Evolutionary conservation across 805 yeast species (phyloP), one percentile per base, ranked within the genome.

Genomic region (Yamadazyma philogaea): DNA sequence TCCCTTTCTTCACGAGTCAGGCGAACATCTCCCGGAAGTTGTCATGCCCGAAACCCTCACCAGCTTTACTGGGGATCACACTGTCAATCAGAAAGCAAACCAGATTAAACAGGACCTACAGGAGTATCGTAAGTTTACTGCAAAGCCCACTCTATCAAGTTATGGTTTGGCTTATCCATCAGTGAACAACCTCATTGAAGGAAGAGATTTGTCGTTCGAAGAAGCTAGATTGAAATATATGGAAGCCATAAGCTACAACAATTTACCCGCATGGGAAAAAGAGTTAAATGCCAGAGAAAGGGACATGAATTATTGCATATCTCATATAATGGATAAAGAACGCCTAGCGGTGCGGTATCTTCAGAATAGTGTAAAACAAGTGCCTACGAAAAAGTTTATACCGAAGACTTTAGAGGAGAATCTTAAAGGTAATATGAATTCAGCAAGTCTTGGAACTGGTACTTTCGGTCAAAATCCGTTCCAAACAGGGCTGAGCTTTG

Each of bases 311-410:
- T 60, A 59, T 34, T 72, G 79, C 45, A 44, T 72, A 1, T 43
- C 58, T 1, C 66, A 61, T 33, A 37, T 80, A 3, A 53, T 53
- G 7, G 58, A 56, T 0, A 74, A 77, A 42, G 55, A 76, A 2
- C 60, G 63, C 17, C 68, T 71, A 50, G 84, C 82, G 6, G 83
- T 82, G 0, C 64, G 84, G 37, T 81, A 72, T 54, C 55, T 74
- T n/a, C 84, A 81, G 45, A 49, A 68, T 16, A 62, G 75, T 4
- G 69, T 75, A 34, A 53, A 61, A 31, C 52, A 52, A 14, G 38
- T 26, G 3, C 37, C 41, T 37, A 59, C 45, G 6, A 55, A 61
- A 43, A 64, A 63, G 7, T 65, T 64, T 44, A 52, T 65, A n/a
- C 59, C 59, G 11, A 50, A 49, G 26, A 39, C 59, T 1, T 44